Evolutionary conservation across 768 basidiomycete species (phyloP), one percentile per base, ranked within the genome.

Genomic region (Omphalotus guepiniiformis): DNA sequence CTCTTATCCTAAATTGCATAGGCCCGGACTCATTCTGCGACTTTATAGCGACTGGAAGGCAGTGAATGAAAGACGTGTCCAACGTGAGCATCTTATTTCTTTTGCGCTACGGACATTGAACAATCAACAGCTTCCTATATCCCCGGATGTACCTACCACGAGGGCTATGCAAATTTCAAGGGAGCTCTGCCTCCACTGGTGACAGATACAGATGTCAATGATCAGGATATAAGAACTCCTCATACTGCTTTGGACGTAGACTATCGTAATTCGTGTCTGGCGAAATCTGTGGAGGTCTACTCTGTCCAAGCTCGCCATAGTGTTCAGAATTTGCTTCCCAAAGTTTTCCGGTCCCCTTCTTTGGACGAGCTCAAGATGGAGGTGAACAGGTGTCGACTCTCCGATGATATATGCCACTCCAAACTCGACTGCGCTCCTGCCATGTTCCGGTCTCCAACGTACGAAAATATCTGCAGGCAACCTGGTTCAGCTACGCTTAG

Each of bases 201-300:
- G 25, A 25, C 12, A 29, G 39, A 23, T 27, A 15, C 26, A 12
- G 5, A 54, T 15, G 27, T 56, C 26, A 42, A 47, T 16, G 21
- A 53, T 35, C 49, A 69, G 48, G 60, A 78, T 12, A 47, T 53
- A 0, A 55, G 58, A 8, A 70, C 79, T 21, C 64, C 70, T 3
- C 67, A 69, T 34, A 50, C 70, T 26, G 48, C 55, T 2, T 23
- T 40, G 19, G 30, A 32, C 30, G 9, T 32, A 9, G n/a, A 32
- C 30, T n/a, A 32, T 9, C 9, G n/a, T 32, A 9, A 42, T 28
- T n/a, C n/a, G n/a, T n/a, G n/a, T n/a, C n/a, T n/a, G n/a, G n/a
- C n/a, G n/a, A 25, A 42, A 12, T n/a, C 41, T 28, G 23, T 26
- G 3, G 44, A 35, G 22, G 18, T 45, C 8, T 50, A 36, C 18